Percentiles rank a stretch among this genome's conserved stretches.
These are phyloP conservation scores for Trichophyton rubrum DNA, from an alignment of 2,329 filamentous ascomycete genomes.

Conservation along the genomic window DNA sequence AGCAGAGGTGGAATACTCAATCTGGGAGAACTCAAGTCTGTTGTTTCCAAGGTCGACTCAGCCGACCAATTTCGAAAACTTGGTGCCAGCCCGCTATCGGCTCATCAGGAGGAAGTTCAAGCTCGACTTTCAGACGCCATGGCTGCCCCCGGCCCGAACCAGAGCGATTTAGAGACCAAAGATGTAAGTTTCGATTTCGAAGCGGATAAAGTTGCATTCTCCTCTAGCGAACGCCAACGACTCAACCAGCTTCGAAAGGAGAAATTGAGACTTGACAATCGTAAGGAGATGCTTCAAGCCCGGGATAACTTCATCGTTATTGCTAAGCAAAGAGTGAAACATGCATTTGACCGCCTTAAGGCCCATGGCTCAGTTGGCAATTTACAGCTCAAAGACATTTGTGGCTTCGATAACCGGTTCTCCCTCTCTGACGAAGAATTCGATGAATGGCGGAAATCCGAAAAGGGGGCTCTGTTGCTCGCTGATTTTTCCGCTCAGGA, in stretches of 20 bases:
- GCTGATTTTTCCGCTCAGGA: slow-evolving; percentile 25
- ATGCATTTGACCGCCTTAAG: slow-evolving; percentile 33
- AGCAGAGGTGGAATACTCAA: slow-evolving; percentile 33
- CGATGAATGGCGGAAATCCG: slow-evolving; percentile 33
- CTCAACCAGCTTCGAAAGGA: slow-evolving; percentile 9
- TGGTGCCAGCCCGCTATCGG: slow-evolving; percentile 27
- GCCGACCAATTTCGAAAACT: slow-evolving; percentile 31
- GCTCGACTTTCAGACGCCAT: slow-evolving; percentile 9
- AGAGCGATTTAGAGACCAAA: neutral
- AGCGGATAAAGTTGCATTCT: slow-evolving; percentile 12
- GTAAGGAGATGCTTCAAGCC: slow-evolving; percentile 30
- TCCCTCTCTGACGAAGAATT: slow-evolving; percentile 39
- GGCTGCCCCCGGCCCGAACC: neutral
- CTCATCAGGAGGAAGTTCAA: slow-evolving; percentile 17
- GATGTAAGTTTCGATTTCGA: slow-evolving; percentile 10
- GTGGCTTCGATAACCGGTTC: slow-evolving; percentile 36
- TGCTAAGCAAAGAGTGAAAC: slow-evolving; percentile 31
- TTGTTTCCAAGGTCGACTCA: slow-evolving; percentile 26
- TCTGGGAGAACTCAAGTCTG: slow-evolving; percentile 31
- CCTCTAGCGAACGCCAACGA: slow-evolving; percentile 14
- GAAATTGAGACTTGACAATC: slow-evolving; percentile 14
- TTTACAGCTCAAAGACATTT: slow-evolving; percentile 35
- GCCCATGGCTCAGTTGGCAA: neutral
- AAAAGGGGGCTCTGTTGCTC: slow-evolving; percentile 28
- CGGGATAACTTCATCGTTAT: slow-evolving; percentile 33